A percentile compares a stretch with the other conserved stretches of the same genome.
Evolutionary conservation across 371 early-diverging fungal genomes (phyloP).

Genomic region (Blakeslea trispora): DNA sequence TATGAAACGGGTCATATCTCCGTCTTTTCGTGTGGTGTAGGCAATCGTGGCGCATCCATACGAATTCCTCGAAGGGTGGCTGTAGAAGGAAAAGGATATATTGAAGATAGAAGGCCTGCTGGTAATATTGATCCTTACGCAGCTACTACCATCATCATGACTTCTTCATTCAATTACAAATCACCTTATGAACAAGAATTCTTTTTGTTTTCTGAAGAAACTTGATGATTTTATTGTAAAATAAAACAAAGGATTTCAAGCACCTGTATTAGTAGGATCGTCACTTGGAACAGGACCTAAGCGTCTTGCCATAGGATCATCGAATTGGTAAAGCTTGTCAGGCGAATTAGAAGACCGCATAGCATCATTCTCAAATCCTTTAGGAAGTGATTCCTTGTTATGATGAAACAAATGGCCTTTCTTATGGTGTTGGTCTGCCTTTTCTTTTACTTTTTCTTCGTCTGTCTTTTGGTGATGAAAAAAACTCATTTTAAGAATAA

Average conservation of each 20-base stretch:
- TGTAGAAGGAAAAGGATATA: conserved; percentile 47
- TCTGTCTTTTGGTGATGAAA: conserved; percentile 13
- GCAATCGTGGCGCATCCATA: conserved; percentile 55
- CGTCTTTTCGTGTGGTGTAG: conserved; percentile 50
- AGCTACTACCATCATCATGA: conserved; percentile 48
- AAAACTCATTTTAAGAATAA: conserved; percentile 19
- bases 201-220: background rate
- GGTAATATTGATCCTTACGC: conserved; percentile 57
- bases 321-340: conserved; percentile 29
- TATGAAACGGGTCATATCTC: conserved; percentile 57
- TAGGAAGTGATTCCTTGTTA: conserved; percentile 14
- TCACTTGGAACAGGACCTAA: conserved; percentile 31
- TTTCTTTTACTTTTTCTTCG: conserved; percentile 2
- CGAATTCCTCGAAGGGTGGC: conserved; percentile 53
- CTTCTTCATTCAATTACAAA: conserved; percentile 35
- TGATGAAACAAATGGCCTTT: conserved; percentile 1
- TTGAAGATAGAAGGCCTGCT: conserved; percentile 57
- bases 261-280: conserved; percentile 39
- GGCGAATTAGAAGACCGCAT: conserved; percentile 26
- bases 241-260: conserved; percentile 10
- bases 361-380: conserved; percentile 35
- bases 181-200: conserved; percentile 2
- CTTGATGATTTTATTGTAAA: background rate
- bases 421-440: conserved; percentile 2
- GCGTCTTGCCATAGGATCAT: conserved; percentile 35